Evolutionary conservation across 768 basidiomycete genomes (phyloP).

Genomic region (Trametes maxima): DNA sequence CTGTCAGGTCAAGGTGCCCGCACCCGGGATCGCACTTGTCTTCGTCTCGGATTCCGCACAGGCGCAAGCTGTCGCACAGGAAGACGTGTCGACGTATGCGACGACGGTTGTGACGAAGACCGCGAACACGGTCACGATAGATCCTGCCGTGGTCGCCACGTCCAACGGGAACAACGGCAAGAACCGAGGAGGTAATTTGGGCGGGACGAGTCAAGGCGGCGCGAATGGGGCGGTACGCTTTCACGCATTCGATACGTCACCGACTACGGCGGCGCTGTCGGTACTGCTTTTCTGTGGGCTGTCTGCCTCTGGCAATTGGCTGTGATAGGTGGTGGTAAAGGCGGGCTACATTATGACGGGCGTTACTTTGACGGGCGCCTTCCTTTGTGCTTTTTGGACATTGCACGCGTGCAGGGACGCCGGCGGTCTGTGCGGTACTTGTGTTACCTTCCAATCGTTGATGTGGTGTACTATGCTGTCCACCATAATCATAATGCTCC

Average conservation of each 20-base stretch:
- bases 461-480: no score
- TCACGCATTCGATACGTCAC: background rate
- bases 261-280: background rate
- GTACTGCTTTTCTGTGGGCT: background rate
- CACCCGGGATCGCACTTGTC: slow-evolving; percentile 76
- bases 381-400: no score
- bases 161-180: slow-evolving; percentile 58
- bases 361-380: no score
- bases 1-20: slow-evolving; percentile 63
- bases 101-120: slow-evolving; percentile 52
- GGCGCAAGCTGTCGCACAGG: slow-evolving; percentile 35
- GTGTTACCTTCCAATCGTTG: no score
- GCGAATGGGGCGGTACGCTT: slow-evolving; percentile 3
- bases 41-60: slow-evolving; percentile 56
- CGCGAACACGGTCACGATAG: slow-evolving; percentile 57
- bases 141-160: slow-evolving; percentile 57
- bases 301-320: background rate
- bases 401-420: no score
- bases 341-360: no score
- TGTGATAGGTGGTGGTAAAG: no score
- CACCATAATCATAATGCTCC: background rate
- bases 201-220: slow-evolving; percentile 30
- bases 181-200: slow-evolving; percentile 32
- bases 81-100: slow-evolving; percentile 50
- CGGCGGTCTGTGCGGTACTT: no score